Conservation (phyloP, 768 basidiomycete species). For the Sarcodon aspratus region DNA sequence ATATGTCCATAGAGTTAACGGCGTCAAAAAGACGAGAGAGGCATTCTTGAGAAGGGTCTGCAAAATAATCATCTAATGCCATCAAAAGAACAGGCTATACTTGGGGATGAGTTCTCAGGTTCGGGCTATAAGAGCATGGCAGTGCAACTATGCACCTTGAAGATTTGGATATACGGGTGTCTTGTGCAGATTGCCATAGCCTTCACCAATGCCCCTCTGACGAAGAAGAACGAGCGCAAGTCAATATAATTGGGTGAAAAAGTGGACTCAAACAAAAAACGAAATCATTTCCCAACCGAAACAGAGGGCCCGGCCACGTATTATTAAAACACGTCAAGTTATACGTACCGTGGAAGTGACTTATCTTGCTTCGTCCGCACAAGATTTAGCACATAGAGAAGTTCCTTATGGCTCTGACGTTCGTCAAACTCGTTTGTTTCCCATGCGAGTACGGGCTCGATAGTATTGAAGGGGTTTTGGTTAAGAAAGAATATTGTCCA, state of each 20-base stretch:
- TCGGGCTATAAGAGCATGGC: conserved; percentile 2
- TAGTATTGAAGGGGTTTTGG: conserved; percentile 82
- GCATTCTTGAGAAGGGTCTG: conserved; percentile 80
- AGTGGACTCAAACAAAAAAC: background rate
- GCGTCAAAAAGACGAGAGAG: conserved; percentile 86
- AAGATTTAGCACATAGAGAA: conserved; percentile 83
- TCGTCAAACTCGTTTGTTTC: conserved; percentile 29
- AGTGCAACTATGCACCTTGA: conserved; percentile 47
- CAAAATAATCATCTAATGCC: conserved; percentile 92
- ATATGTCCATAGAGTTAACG: conserved; percentile 84
- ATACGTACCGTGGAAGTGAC: conserved; percentile 55
- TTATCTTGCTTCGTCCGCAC: conserved; percentile 90
- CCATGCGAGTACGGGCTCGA: conserved; percentile 69
- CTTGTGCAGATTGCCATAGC: conserved; percentile 90
- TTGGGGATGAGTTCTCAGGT: background rate
- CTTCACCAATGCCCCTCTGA: conserved; percentile 87
- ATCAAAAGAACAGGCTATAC: conserved; percentile 81
- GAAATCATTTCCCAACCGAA: no score
- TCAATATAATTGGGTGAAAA: background rate
- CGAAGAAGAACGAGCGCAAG: background rate
- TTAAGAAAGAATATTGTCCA: conserved; percentile 99
- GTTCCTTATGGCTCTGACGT: conserved; percentile 21
- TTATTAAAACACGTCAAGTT: background rate
- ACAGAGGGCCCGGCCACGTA: no score
- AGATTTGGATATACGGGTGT: conserved; percentile 91